These are phyloP conservation scores for Cryptococcus sp. DNA, from an alignment of 1,284 basidiomycete genomes.

Conservation along the genomic window DNA sequence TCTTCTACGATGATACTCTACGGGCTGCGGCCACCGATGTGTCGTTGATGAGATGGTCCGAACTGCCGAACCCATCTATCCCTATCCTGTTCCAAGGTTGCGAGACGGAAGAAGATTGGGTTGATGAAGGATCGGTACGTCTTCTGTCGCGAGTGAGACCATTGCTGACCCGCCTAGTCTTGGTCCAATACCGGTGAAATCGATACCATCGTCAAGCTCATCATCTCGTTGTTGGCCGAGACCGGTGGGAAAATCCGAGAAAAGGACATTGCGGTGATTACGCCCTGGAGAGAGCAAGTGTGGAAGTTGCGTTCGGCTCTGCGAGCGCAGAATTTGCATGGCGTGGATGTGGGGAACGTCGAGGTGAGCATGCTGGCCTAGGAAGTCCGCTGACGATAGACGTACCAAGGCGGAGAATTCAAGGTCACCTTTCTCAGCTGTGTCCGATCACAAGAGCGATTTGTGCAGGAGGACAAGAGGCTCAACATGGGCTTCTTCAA, in stretches of 20 bases:
- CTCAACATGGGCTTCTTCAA: conserved; percentile 40
- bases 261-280: conserved; percentile 43
- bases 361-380: conserved; percentile 19
- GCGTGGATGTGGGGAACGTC: conserved; percentile 45
- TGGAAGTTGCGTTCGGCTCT: conserved; percentile 45
- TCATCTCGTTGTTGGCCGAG: conserved; percentile 20
- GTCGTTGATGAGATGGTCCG: conserved; percentile 27
- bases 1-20: conserved; percentile 47
- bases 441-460: conserved; percentile 38
- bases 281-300: conserved; percentile 47
- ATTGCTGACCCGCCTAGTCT: conserved; percentile 7
- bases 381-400: conserved; percentile 3
- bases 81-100: conserved; percentile 41
- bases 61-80: conserved; percentile 29
- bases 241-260: too few relatives aligned
- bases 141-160: too few relatives aligned
- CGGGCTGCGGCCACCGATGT: conserved; percentile 30
- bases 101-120: conserved; percentile 36
- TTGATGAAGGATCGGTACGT: conserved; percentile 37
- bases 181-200: conserved; percentile 33
- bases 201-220: conserved; percentile 17
- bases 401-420: conserved; percentile 32
- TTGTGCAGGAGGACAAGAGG: conserved; percentile 33
- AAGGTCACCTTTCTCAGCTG: conserved; percentile 40
- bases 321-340: conserved; percentile 25